Base-by-base conservation (phyloP, 1,284 basidiomycete species). In the Ustilago sp. region DNA sequence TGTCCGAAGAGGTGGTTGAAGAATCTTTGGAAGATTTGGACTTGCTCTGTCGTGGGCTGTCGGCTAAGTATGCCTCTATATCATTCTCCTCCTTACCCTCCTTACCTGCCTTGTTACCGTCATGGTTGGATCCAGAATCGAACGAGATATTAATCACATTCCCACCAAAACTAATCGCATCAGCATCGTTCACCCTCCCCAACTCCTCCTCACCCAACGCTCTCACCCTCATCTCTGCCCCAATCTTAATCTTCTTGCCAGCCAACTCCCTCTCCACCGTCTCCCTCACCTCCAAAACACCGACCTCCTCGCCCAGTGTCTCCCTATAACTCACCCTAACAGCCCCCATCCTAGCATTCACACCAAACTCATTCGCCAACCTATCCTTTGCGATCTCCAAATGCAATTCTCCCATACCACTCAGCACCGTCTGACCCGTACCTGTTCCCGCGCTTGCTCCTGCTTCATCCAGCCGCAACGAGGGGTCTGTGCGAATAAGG, bases 321-420 rank as follows among this genome's bases (percentile, higher is more conserved):
- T 95, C 93, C 32, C 93, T 90, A 87, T 92, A 94, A 84, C 91
- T 92, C 55, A 95, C 93, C 6, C 91, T 89, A 63, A 93, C 90
- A 60, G 87, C 88, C 3, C 94, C 93, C 81, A 94, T 89, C 81
- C 93, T 90, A 73, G 93, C 94, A 47, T 90, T 89, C 19, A 89
- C 93, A 34, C 90, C 89, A 90, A 93, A 95, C 86, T 95, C 94
- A 68, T 93, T 90, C 60, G 88, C 88, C 36, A 95, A 87, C 32
- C 94, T 89, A 41, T 91, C 90, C 86, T 93, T 92, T 1, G 94
- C 89, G 65, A 95, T 94, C 85, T 95, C 94, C 8, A 95, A 89
- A 84, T 95, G 93, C 34, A 95, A 88, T 43, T 92, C 90, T 13
- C 93, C 93, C 63, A 95, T 90, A 4, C 93, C 93, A 77, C 94